Evolutionary conservation across 352 stramenopile species (phyloP).

Genomic region (Pythium dissimile): DNA sequence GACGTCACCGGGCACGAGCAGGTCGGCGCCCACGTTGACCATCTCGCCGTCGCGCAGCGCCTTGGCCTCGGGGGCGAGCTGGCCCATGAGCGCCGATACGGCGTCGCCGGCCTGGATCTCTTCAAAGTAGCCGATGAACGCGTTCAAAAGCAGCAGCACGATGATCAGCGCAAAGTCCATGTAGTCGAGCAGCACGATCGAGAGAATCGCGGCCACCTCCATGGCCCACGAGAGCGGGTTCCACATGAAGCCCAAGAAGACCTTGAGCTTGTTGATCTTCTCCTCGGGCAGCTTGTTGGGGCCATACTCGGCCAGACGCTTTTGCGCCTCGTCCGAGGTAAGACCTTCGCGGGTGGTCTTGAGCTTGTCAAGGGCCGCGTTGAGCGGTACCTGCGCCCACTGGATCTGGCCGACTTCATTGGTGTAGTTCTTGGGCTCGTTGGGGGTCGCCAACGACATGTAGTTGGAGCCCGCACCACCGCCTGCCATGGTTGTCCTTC

Average conservation of each 20-base stretch:
- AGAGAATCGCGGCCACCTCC: constrained; percentile 66
- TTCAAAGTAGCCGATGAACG: constrained; percentile 78
- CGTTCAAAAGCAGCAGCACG: constrained; percentile 67
- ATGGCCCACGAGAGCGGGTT: constrained; percentile 84
- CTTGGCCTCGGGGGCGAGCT: constrained; percentile 81
- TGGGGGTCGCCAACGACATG: constrained; percentile 76
- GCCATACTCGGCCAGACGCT: constrained; percentile 69
- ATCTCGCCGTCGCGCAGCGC: constrained; percentile 81
- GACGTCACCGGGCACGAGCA: constrained; percentile 70
- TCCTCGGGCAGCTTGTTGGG: constrained; percentile 81
- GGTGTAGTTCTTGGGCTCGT: constrained; percentile 76
- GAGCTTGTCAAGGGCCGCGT: constrained; percentile 81
- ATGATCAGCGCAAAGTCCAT: constrained; percentile 71
- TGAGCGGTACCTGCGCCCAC: constrained; percentile 68
- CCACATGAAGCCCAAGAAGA: constrained; percentile 82
- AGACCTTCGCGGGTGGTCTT: constrained; percentile 67
- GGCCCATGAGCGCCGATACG: constrained; percentile 86
- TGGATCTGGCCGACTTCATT: constrained; percentile 77
- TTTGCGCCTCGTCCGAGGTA: constrained; percentile 69
- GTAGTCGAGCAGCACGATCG: constrained; percentile 78
- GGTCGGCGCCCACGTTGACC: constrained; percentile 57
- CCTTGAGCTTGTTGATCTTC: constrained; percentile 73
- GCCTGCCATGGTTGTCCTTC: constrained; percentile 44
- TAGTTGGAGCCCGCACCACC: constrained; percentile 45
- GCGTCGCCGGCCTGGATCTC: constrained; percentile 85